A percentile compares a stretch with the other conserved stretches of the same genome.
Conservation (phyloP, 768 basidiomycete genomes). For the Tylopilus vinaceipallidus region DNA sequence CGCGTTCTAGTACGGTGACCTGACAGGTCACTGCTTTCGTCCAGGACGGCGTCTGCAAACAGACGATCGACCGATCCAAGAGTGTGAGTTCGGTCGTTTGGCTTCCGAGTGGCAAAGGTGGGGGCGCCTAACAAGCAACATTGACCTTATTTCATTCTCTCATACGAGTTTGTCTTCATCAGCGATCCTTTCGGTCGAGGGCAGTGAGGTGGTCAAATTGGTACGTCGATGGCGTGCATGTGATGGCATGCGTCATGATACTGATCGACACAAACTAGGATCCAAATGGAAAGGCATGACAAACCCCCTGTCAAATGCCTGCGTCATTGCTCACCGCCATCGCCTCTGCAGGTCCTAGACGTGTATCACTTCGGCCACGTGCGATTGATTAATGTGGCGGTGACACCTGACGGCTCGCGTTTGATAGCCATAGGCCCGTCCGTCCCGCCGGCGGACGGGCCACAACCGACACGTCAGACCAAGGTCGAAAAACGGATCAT, state of each 20-base stretch:
- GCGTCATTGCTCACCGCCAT: neutral
- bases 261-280: slow-evolving; percentile 31
- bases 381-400: slow-evolving; percentile 47
- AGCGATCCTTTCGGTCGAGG: slow-evolving; percentile 53
- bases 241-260: no score
- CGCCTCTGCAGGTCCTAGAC: slow-evolving; percentile 34
- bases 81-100: slow-evolving; percentile 47
- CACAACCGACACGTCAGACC: slow-evolving; percentile 45
- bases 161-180: neutral
- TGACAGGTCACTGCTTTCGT: neutral
- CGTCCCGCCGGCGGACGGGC: slow-evolving; percentile 37
- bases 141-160: neutral
- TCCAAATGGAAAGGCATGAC: slow-evolving; percentile 37
- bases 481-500: slow-evolving; percentile 52
- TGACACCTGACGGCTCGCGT: slow-evolving; percentile 44
- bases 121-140: neutral
- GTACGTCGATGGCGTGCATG: slow-evolving; percentile 22
- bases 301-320: neutral
- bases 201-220: slow-evolving; percentile 43
- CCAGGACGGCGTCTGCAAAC: slow-evolving; percentile 49
- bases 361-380: slow-evolving; percentile 42
- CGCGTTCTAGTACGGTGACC: no score
- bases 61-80: slow-evolving; percentile 46
- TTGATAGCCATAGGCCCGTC: slow-evolving; percentile 48
- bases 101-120: slow-evolving; percentile 48